A percentile compares a stretch with the other conserved stretches of the same genome.
These are phyloP conservation scores for Metschnikowia drakensbergensis DNA, from an alignment of 805 yeast species.

Conservation along the genomic window DNA sequence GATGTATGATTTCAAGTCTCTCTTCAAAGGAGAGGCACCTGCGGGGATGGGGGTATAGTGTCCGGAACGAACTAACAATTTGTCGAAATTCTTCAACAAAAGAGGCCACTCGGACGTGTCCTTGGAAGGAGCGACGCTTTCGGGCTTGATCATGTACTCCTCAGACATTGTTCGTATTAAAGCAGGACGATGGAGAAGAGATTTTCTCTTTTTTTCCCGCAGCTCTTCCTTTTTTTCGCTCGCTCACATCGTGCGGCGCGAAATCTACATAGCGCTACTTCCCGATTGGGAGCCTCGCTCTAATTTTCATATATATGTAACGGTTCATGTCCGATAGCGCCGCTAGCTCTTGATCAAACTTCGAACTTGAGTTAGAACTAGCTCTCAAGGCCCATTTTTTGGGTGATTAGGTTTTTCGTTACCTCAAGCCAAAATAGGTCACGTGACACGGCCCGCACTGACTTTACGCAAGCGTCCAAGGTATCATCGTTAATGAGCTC, in stretches of 20 bases:
- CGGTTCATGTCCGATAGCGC: background rate
- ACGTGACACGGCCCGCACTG: conserved; percentile 35
- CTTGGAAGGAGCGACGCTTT: conserved; percentile 66
- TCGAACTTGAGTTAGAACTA: background rate
- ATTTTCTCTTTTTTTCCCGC: conserved; percentile 10
- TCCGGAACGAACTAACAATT: conserved; percentile 89
- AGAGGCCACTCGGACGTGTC: conserved; percentile 96
- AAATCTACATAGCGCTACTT: conserved; percentile 8
- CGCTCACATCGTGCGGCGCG: conserved; percentile 31
- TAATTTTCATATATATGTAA: background rate
- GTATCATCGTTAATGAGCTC: conserved; percentile 34
- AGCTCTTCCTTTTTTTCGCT: conserved; percentile 12
- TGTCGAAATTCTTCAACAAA: conserved; percentile 88
- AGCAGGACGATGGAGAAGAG: conserved; percentile 6
- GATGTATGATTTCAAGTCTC: conserved; percentile 86
- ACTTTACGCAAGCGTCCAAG: conserved; percentile 33
- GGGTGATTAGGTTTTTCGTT: conserved; percentile 29
- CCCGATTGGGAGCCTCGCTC: conserved; percentile 4
- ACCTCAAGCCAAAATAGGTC: conserved; percentile 42
- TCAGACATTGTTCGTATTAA: conserved; percentile 46
- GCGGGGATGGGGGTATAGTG: conserved; percentile 97
- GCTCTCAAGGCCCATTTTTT: conserved; percentile 21
- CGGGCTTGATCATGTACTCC: conserved; percentile 85
- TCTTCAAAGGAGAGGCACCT: conserved; percentile 90
- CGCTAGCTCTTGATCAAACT: background rate